Evolutionary conservation across 164 flowering plant genomes (phyloP), one percentile per base, ranked within the genome.

Genomic region (Liriodendron chinense): DNA sequence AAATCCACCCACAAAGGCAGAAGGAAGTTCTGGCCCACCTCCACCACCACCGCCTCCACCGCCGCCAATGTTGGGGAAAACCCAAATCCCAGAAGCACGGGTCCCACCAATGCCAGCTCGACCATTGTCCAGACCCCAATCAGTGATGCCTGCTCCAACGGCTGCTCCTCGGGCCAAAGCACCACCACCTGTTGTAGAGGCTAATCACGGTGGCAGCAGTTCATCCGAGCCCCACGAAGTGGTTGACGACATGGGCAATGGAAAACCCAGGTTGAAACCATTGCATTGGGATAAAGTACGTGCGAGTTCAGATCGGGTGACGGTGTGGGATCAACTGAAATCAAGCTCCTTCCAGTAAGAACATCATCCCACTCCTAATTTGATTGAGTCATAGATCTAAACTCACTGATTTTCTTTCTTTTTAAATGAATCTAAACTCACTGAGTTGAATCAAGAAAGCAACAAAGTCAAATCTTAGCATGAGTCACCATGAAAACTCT

Each of bases 281-380:
- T 82, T 96, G 80, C 98, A 96, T 70, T 96, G 99, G 99, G 99
- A 96, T 82, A 94, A 96, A 86, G 99, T 96, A 20, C 78, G 97
- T 21, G 97, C 99, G 28, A 89, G 87, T 72, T 93, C 99, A 23
- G 98, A 93, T 71, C 83, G 96, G 75, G 97, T 89, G 72, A 96
- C 91, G 22, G 98, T 96, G 28, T 96, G 99, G 99, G 99, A 96
- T 82, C 94, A 90, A 78, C 84, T 96, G 69, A 93, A 91, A 78
- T 87, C 98, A 13, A 89, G 97, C 87, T 93, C 98, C n/a, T 96
- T 96, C 76, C 93, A 96, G 99, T 96, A 86, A 93, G 98, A 49
- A 79, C 47, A 25, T 56, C 25, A 50, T 20, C 65, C n/a, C 28
- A 23, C 68, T 13, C 2, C 70, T 24, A 7, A 47, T 56, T 70